Conservation (phyloP, 352 stramenopile genomes). For the Plasmopara muralis region DNA sequence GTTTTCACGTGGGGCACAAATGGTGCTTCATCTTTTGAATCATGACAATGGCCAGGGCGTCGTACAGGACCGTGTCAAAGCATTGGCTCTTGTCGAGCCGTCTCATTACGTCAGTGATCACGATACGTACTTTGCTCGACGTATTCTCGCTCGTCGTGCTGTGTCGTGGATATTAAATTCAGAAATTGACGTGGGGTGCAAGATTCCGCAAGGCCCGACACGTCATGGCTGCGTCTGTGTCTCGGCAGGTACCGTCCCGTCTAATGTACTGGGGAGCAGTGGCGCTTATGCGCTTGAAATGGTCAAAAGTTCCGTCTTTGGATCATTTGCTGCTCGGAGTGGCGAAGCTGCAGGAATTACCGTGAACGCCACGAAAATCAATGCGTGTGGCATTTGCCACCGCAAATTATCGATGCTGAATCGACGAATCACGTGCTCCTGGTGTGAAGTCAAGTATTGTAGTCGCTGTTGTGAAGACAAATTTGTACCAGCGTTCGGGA, state of each 20-base stretch:
- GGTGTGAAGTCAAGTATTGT: conserved; percentile 85
- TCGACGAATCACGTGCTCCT: conserved; percentile 68
- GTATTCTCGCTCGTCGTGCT: conserved; percentile 58
- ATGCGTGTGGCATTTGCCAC: conserved; percentile 71
- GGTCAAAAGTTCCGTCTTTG: conserved; percentile 81
- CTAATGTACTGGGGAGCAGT: conserved; percentile 59
- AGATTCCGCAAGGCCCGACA: conserved; percentile 61
- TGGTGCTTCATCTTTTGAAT: conserved; percentile 76
- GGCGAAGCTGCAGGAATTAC: conserved; percentile 65
- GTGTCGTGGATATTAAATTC: conserved; percentile 70
- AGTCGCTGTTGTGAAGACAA: conserved; percentile 82
- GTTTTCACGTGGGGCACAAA: conserved; percentile 66
- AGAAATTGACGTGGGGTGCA: conserved; percentile 65
- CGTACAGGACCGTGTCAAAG: conserved; percentile 77
- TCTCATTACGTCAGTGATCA: conserved; percentile 72
- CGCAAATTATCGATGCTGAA: conserved; percentile 77
- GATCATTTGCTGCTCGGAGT: conserved; percentile 63
- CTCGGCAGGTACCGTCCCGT: conserved; percentile 62
- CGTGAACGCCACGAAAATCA: conserved; percentile 70
- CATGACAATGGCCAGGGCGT: conserved; percentile 73
- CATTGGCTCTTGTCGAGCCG: conserved; percentile 70
- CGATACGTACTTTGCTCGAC: conserved; percentile 71
- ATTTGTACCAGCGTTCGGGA: conserved; percentile 67
- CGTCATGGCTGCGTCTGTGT: conserved; percentile 78
- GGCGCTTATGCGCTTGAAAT: conserved; percentile 75